Base-by-base conservation (phyloP, 2,329 filamentous ascomycete species). In the Polychaeton citri region DNA sequence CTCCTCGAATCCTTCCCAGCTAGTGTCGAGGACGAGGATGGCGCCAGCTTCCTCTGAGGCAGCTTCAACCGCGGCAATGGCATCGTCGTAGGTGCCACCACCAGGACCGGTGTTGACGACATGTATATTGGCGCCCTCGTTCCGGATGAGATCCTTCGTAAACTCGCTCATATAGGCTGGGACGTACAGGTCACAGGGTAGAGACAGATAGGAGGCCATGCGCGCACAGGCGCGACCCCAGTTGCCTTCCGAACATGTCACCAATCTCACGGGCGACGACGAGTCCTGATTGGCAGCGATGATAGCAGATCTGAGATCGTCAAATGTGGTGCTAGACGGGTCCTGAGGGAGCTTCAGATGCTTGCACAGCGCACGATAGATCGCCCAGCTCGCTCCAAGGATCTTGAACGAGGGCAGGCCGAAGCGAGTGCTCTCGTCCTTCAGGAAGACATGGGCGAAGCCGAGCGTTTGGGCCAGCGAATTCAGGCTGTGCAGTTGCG, bases 371-470 rank as follows among this genome's bases (percentile, higher is more conserved):
- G 76, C 72, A 5, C 71, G 68, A 46, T 74, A 78, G 3, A 72
- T 67, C 0, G 72, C 80, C 80, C 80, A 88, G 1, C 78, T 81
- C 1, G 82, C 81, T 15, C 82, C 83, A 0, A 87, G 68, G 31
- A 87, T 81, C 56, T 90, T 90, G 65, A 87, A 88, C 0, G 81
- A 71, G 0, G 79, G 79, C 2, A 87, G 64, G 0, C 76, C 76
- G 24, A 84, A 72, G 4, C 81, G 70, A 36, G 59, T 63, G 19
- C 71, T 75, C 54, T 88, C 81, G 47, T 86, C 74, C 50, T 88
- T 88, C 43, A 86, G 49, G 24, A 76, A 66, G 3, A 87, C 63
- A 4, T 65, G 59, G 1, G 59, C 57, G 8, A 83, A 58, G 0
- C 70, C 70, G 0, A 85, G 54, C 10, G 76, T 65, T 2, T 59